These are phyloP conservation scores for Apiotrichum siamense DNA, from an alignment of 1,284 basidiomycete genomes.

Conservation along the genomic window DNA sequence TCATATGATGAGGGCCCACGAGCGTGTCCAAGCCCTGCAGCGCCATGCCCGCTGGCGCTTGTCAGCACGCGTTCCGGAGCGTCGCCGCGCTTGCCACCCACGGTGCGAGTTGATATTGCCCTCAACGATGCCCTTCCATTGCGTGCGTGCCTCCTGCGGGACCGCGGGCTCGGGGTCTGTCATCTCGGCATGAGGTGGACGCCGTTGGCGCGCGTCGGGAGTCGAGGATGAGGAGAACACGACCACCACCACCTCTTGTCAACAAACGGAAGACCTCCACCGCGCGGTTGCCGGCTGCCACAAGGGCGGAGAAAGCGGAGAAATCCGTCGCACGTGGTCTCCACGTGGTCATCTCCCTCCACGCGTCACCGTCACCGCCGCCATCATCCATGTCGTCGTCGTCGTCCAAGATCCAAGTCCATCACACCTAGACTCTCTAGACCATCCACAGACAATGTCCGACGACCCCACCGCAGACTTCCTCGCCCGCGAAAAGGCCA, in stretches of 20 bases:
- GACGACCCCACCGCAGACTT: slow-evolving; percentile 49
- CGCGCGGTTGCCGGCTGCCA: not conserved
- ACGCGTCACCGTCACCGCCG: slow-evolving; percentile 1
- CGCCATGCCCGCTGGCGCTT: not conserved
- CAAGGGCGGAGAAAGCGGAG: not conserved
- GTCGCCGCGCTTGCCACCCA: too few species aligned
- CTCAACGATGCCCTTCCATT: too few species aligned
- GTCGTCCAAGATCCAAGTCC: not conserved
- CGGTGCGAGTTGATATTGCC: too few species aligned
- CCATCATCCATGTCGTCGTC: slow-evolving; percentile 1
- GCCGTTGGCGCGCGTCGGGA: too few species aligned
- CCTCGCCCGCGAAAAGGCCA: slow-evolving; percentile 46
- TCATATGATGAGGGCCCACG: not conserved
- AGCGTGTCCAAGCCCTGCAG: slow-evolving; percentile 11
- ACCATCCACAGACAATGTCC: slow-evolving; percentile 31
- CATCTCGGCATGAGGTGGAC: too few species aligned
- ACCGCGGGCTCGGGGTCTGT: too few species aligned
- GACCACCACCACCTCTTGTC: not conserved
- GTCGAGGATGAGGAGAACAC: too few species aligned
- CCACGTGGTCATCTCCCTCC: slow-evolving; percentile 3
- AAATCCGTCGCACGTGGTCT: not conserved
- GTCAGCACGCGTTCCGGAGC: too few species aligned
- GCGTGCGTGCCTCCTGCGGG: too few species aligned
- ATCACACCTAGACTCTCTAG: not conserved
- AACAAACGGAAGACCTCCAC: not conserved